A percentile compares a stretch with the other conserved stretches of the same genome.
Conservation (phyloP, 176 grass and related monocot genomes). For the Aegilops speltoides region DNA sequence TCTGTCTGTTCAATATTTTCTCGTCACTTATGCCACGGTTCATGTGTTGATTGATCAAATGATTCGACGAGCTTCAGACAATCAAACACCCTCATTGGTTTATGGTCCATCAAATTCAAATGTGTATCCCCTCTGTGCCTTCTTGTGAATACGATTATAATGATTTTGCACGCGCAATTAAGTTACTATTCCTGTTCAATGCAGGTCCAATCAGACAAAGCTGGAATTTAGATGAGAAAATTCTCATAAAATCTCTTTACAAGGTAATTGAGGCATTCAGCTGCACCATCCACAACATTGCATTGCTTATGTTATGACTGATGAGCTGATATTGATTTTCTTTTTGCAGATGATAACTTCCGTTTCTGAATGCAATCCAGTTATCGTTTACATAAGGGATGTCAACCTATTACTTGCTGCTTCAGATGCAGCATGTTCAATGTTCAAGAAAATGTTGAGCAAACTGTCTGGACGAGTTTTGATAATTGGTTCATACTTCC, state of each 20-base stretch:
- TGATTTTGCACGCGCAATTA: background rate
- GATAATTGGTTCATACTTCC: conserved; percentile 75
- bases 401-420: conserved; percentile 48
- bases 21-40: background rate
- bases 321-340: conserved; percentile 17
- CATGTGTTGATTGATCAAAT: background rate
- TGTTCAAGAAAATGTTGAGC: conserved; percentile 74
- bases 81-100: background rate
- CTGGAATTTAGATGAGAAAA: conserved; percentile 65
- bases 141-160: background rate
- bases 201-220: background rate
- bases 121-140: background rate
- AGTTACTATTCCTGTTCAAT: conserved; percentile 24
- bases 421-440: conserved; percentile 46
- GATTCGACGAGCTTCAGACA: background rate
- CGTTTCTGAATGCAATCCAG: conserved; percentile 44
- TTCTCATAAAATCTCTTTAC: conserved; percentile 67
- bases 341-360: conserved; percentile 57
- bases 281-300: background rate
- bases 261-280: conserved; percentile 60
- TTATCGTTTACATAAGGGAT: conserved; percentile 85
- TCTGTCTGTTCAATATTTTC: background rate
- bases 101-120: conserved; percentile 1
- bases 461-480: conserved; percentile 69
- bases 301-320: background rate